phyloP scores from a whole-genome alignment of 2,329 filamentous ascomycete genomes.

The Domatiomyces globalis region DNA sequence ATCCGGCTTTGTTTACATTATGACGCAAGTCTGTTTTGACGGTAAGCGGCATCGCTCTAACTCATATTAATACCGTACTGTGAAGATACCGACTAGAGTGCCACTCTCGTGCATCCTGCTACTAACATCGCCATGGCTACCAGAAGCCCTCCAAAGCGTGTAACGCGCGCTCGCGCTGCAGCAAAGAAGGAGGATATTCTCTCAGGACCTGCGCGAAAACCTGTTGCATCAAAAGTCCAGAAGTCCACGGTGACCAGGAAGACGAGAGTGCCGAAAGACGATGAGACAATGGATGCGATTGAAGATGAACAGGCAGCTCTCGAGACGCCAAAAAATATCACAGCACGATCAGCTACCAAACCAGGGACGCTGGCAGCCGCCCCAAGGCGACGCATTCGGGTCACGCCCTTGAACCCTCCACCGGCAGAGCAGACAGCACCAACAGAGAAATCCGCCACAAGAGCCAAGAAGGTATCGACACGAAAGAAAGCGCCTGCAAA shows the following conservation, averaged over 20 bases:
- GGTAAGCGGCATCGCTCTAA: neutral
- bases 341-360: constrained; percentile 2
- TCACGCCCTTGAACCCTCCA: constrained; percentile 12
- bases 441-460: constrained; percentile 8
- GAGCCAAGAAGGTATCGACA: constrained; percentile 6
- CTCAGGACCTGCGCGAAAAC: constrained; percentile 8
- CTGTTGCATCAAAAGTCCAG: constrained; percentile 5
- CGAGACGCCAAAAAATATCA: constrained; percentile 10
- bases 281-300: constrained; percentile 9
- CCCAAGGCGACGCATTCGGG: constrained; percentile 16
- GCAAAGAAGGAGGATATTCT: constrained; percentile 11
- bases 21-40: neutral
- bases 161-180: constrained; percentile 22
- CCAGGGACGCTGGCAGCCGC: constrained; percentile 11
- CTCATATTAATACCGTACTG: neutral
- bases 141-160: constrained; percentile 20
- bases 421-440: constrained; percentile 2
- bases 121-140: constrained; percentile 9
- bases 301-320: constrained; percentile 3
- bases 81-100: neutral
- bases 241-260: constrained; percentile 9
- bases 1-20: neutral
- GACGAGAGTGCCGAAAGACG: constrained; percentile 12
- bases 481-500: constrained; percentile 2
- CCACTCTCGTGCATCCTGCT: neutral